Evolutionary conservation across 176 grass and related monocot genomes (phyloP).

Genomic region (Bolboschoenus planiculmis): DNA sequence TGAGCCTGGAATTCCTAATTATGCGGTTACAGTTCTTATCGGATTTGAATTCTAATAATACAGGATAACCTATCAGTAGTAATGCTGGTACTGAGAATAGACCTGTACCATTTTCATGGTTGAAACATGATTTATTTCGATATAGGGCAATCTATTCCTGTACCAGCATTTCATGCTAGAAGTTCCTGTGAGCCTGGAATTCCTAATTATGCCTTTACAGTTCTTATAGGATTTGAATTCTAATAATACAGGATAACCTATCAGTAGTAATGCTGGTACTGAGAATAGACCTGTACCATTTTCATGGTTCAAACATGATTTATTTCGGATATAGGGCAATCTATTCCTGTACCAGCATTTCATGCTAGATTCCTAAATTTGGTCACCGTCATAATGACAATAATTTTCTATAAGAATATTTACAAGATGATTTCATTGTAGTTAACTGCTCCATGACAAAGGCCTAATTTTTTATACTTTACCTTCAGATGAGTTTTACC

Average conservation of each 20-base stretch:
- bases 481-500: neutral
- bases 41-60: neutral
- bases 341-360: neutral
- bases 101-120: neutral
- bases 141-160: neutral
- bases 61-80: neutral
- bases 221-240: neutral
- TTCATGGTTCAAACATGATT: neutral
- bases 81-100: neutral
- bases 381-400: neutral
- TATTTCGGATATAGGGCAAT: neutral
- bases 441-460: neutral
- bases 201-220: too few species aligned
- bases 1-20: neutral
- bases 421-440: neutral
- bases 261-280: neutral
- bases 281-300: neutral
- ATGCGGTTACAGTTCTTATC: neutral
- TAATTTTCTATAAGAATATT: neutral
- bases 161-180: too few species aligned
- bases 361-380: neutral
- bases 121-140: neutral
- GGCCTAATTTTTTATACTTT: neutral
- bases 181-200: neutral
- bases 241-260: neutral